Evolutionary conservation across 176 grass and related monocot genomes (phyloP), one percentile per base, ranked within the genome.

Genomic region (Lolium multiflorum): DNA sequence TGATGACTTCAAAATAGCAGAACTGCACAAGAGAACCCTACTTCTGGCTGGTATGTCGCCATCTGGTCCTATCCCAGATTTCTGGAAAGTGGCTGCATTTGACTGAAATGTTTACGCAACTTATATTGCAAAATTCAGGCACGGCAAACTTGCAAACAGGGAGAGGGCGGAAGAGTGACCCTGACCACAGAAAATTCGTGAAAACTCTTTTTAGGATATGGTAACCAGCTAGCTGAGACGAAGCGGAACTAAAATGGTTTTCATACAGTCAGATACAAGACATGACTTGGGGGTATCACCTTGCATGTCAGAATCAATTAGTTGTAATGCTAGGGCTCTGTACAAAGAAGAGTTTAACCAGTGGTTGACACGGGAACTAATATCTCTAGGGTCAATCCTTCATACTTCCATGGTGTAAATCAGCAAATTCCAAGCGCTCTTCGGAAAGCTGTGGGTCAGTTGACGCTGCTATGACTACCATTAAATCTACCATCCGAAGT

Each of bases 231-330:
- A 28, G 93, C 91, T 85, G 89, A 98, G 71, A 91, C 85, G 73
- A 98, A 92, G 86, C 46, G 93, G 28, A 90, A 93, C 89, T 89
- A 98, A 64, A 93, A 98, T 84, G 89, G 93, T 55, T 98, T 90
- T 57, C 93, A 79, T 95, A 91, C 93, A 18, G 76, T 98, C 95
- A 93, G 93, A 79, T 98, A 94, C 86, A 93, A 84, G 63, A 81
- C 86, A 46, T 91, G 95, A 78, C 93, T 95, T 78, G 86, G 93
- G 67, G 89, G 93, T 95, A 86, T 49, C 21, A 73, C 77, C 28
- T 66, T 70, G 1, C n/a, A 26, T 47, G 41, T 71, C 56, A 71
- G 51, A 44, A 60, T 81, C 68, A 74, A 18, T 79, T 86, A 52
- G 25, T 54, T 54, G 35, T 49, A 78, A 65, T 89, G 79, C 82